Percentiles rank a stretch among this genome's conserved stretches.
Evolutionary conservation across 2,329 filamentous ascomycete genomes (phyloP).

Genomic region (Pseudogymnoascus sp.): DNA sequence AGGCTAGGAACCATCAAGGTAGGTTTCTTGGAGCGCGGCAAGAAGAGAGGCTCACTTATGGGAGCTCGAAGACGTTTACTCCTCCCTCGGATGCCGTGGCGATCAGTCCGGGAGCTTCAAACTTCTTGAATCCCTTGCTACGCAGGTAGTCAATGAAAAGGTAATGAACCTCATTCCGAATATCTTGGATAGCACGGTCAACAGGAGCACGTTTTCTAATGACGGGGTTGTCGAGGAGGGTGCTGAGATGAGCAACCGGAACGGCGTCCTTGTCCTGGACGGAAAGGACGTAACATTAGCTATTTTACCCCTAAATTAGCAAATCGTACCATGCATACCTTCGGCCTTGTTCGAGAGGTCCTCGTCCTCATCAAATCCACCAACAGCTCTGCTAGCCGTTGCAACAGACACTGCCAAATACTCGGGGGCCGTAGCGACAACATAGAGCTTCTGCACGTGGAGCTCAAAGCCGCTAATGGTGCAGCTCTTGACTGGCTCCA

Average conservation of each 20-base stretch:
- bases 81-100: conserved; percentile 84
- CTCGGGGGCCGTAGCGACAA: conserved; percentile 56
- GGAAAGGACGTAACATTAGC: conserved; percentile 11
- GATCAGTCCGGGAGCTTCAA: conserved; percentile 84
- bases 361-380: conserved; percentile 52
- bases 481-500: conserved; percentile 82
- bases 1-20: too few species aligned
- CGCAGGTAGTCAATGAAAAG: conserved; percentile 76
- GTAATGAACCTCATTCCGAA: conserved; percentile 33
- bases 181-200: conserved; percentile 70
- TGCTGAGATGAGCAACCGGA: conserved; percentile 72
- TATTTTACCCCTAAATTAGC: not conserved
- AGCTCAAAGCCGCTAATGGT: conserved; percentile 74
- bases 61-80: conserved; percentile 79
- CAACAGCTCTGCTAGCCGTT: conserved; percentile 45
- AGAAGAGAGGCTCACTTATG: conserved; percentile 34
- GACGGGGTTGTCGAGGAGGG: conserved; percentile 81
- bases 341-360: conserved; percentile 32
- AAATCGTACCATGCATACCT: conserved; percentile 25
- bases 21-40: not conserved
- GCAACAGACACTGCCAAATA: conserved; percentile 50
- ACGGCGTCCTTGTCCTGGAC: conserved; percentile 42
- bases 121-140: conserved; percentile 65
- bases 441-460: conserved; percentile 77
- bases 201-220: conserved; percentile 88